phyloP scores from a whole-genome alignment of 2,329 filamentous ascomycete species.

The Hymenoscyphus salicellus region DNA sequence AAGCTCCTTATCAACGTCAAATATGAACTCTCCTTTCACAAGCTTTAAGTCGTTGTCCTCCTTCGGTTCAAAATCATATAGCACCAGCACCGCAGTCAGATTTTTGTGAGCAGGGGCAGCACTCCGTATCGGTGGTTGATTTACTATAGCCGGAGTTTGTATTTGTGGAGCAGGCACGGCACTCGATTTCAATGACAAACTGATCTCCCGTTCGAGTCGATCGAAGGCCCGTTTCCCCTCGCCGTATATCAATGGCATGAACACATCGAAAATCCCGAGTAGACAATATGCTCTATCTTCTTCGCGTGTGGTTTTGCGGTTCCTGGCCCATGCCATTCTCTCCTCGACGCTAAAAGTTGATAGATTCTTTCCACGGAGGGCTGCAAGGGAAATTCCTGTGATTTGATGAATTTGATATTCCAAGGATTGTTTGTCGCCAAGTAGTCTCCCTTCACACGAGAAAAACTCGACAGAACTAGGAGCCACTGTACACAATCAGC shows the following conservation, averaged over 20 bases:
- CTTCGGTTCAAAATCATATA: too few species aligned
- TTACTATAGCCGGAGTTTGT: too few species aligned
- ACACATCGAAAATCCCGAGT: background rate
- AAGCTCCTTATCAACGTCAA: too few species aligned
- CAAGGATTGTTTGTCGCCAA: background rate
- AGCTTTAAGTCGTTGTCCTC: too few species aligned
- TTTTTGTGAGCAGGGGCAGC: too few species aligned
- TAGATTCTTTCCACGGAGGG: background rate
- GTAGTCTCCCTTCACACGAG: background rate
- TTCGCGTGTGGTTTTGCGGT: background rate
- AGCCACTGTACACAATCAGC: background rate
- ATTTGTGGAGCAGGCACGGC: too few species aligned
- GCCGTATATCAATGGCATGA: background rate
- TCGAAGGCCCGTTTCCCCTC: background rate
- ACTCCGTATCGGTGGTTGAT: too few species aligned
- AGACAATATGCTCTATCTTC: constrained; percentile 1
- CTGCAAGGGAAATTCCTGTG: background rate
- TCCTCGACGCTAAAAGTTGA: background rate
- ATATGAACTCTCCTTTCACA: too few species aligned
- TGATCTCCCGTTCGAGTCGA: too few species aligned
- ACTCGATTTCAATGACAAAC: too few species aligned
- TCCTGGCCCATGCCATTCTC: background rate
- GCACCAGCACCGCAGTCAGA: too few species aligned
- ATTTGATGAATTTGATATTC: background rate
- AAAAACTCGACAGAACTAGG: background rate